phyloP scores from a whole-genome alignment of 2,329 filamentous ascomycete genomes.

The Tolypocladium pustulatum region DNA sequence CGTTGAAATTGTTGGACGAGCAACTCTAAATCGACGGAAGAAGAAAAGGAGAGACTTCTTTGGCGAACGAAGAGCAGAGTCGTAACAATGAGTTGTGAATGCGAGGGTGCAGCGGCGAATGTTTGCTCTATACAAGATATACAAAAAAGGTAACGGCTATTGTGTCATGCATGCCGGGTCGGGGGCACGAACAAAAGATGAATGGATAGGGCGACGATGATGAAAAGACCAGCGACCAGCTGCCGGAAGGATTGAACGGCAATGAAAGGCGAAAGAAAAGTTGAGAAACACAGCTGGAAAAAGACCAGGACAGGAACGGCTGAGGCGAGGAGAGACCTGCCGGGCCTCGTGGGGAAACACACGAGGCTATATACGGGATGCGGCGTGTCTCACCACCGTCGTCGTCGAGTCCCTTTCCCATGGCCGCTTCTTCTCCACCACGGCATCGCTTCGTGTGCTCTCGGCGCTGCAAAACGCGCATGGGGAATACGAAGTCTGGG shows the following conservation, averaged over 20 bases:
- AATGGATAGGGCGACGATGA: constrained; percentile 1
- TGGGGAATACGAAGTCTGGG: background rate
- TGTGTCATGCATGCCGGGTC: background rate
- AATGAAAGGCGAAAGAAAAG: constrained; percentile 2
- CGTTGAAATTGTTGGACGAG: background rate
- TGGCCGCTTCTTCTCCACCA: background rate
- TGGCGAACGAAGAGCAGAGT: background rate
- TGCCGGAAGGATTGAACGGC: constrained; percentile 23
- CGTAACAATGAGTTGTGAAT: background rate
- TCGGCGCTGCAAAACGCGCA: no score
- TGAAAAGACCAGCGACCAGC: constrained; percentile 16
- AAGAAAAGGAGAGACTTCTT: background rate
- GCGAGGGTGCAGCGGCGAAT: background rate
- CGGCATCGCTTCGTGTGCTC: no score
- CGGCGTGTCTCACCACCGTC: no score
- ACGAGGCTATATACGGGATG: constrained; percentile 9
- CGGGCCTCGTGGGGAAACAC: constrained; percentile 5
- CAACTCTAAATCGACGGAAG: background rate
- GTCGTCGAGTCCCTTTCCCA: background rate
- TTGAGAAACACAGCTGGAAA: constrained; percentile 1
- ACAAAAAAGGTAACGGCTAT: background rate
- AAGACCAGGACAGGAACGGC: no score
- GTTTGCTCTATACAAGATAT: constrained; percentile 7
- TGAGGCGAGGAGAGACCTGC: background rate
- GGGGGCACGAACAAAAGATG: constrained; percentile 1